A percentile compares a stretch with the other conserved stretches of the same genome.
These are phyloP conservation scores for Mitragyna speciosa DNA, from an alignment of 257 asterid genomes.

Conservation along the genomic window DNA sequence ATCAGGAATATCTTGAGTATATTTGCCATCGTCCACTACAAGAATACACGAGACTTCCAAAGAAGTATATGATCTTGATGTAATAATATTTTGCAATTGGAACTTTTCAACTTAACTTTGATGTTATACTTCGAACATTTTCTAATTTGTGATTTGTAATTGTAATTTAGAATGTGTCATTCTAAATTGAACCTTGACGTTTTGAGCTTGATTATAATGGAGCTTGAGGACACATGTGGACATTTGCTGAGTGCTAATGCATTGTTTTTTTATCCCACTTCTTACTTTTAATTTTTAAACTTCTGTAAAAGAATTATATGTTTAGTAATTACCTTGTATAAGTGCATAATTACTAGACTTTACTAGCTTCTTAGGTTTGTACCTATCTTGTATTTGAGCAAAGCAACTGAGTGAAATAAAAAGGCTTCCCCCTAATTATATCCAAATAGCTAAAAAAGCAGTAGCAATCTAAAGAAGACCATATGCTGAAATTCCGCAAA, in stretches of 20 bases:
- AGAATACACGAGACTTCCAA: neutral
- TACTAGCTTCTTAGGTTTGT: neutral
- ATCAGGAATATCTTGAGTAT: neutral
- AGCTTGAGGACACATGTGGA: too few relatives aligned
- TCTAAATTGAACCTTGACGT: neutral
- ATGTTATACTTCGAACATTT: neutral
- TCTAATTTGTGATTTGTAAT: neutral
- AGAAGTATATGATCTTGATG: neutral
- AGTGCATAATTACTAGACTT: neutral
- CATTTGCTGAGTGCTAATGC: too few relatives aligned
- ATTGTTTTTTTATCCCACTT: too few relatives aligned
- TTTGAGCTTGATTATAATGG: neutral
- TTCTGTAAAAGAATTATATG: neutral
- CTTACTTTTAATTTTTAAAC: neutral
- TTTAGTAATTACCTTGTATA: neutral
- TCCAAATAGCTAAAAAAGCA: neutral
- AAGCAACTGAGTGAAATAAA: too few relatives aligned
- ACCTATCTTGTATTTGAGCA: too few relatives aligned
- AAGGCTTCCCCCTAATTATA: neutral
- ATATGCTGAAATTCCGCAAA: neutral
- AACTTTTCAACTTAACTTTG: neutral
- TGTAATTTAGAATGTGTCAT: neutral
- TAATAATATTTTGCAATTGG: neutral
- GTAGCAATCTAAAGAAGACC: neutral
- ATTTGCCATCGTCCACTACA: neutral